Evolutionary conservation across 805 yeast species (phyloP).

Genomic region (Metschnikowia aberdeeniae): DNA sequence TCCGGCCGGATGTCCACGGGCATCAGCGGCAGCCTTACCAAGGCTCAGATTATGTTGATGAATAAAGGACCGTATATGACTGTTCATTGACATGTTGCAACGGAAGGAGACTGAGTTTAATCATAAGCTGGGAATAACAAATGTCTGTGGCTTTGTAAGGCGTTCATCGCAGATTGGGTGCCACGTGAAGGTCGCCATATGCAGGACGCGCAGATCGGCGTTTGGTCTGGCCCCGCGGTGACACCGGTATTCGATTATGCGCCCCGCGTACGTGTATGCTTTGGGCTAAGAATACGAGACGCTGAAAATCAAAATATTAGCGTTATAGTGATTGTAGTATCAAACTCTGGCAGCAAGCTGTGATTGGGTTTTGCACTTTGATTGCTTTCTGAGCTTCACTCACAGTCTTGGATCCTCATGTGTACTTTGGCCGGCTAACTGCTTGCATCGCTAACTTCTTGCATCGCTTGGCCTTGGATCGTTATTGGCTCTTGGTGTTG

Average conservation of each 20-base stretch:
- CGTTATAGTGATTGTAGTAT: too few species aligned
- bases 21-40: neutral
- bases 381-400: too few species aligned
- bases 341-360: too few species aligned
- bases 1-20: neutral
- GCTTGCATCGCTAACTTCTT: too few species aligned
- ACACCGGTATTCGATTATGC: neutral
- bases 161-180: constrained; percentile 2
- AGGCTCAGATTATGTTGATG: constrained; percentile 10
- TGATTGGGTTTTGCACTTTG: too few species aligned
- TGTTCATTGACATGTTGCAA: constrained; percentile 9
- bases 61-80: constrained; percentile 10
- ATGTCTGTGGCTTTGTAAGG: neutral
- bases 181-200: constrained; percentile 1
- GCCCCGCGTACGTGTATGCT: too few species aligned
- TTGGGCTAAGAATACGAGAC: too few species aligned
- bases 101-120: neutral
- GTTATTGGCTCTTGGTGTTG: neutral
- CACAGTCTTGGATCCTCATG: too few species aligned
- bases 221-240: neutral
- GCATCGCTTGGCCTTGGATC: neutral
- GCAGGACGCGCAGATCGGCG: neutral
- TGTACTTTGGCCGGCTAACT: too few species aligned
- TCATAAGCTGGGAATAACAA: constrained; percentile 1
- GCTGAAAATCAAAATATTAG: too few species aligned